Percentiles rank a stretch among this genome's conserved stretches.
These are phyloP conservation scores for Calcarisporium arbuscula DNA, from an alignment of 2,329 filamentous ascomycete species.

Conservation along the genomic window DNA sequence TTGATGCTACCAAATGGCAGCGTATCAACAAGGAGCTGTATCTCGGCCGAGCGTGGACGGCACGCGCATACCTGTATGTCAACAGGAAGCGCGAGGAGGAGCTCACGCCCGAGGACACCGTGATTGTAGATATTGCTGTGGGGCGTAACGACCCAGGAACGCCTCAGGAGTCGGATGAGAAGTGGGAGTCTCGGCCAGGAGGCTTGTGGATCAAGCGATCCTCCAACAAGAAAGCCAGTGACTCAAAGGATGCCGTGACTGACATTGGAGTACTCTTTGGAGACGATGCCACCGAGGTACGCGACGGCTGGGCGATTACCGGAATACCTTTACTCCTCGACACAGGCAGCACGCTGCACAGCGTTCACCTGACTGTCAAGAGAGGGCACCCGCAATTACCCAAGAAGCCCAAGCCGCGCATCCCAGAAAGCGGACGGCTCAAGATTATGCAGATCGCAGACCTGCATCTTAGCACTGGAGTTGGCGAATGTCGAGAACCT, in stretches of 20 bases:
- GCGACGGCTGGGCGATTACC: slow-evolving; percentile 75
- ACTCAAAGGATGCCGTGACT: slow-evolving; percentile 69
- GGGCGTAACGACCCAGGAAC: slow-evolving; percentile 62
- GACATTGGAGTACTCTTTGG: slow-evolving; percentile 84
- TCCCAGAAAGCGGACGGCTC: slow-evolving; percentile 85
- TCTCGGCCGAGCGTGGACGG: slow-evolving; percentile 65
- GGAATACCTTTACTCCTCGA: slow-evolving; percentile 69
- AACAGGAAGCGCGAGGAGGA: slow-evolving; percentile 83
- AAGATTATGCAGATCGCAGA: slow-evolving; percentile 98
- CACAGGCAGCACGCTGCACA: slow-evolving; percentile 52
- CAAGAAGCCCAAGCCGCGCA: slow-evolving; percentile 66
- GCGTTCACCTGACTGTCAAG: slow-evolving; percentile 71
- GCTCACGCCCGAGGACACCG: slow-evolving; percentile 63
- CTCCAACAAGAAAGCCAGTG: slow-evolving; percentile 64
- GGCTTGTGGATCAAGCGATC: slow-evolving; percentile 81
- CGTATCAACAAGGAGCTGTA: slow-evolving; percentile 87
- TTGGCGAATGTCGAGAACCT: slow-evolving; percentile 81
- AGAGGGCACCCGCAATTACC: slow-evolving; percentile 60
- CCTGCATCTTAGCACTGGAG: slow-evolving; percentile 84
- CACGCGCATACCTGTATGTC: slow-evolving; percentile 74
- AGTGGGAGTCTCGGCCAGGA: slow-evolving; percentile 71
- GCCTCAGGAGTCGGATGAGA: slow-evolving; percentile 42
- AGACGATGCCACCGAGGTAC: slow-evolving; percentile 83
- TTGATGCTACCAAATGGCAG: slow-evolving; percentile 68
- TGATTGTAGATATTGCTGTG: slow-evolving; percentile 73